These are phyloP conservation scores for Uromyces viciae-fabae DNA, from an alignment of 1,284 basidiomycete species.

Conservation along the genomic window DNA sequence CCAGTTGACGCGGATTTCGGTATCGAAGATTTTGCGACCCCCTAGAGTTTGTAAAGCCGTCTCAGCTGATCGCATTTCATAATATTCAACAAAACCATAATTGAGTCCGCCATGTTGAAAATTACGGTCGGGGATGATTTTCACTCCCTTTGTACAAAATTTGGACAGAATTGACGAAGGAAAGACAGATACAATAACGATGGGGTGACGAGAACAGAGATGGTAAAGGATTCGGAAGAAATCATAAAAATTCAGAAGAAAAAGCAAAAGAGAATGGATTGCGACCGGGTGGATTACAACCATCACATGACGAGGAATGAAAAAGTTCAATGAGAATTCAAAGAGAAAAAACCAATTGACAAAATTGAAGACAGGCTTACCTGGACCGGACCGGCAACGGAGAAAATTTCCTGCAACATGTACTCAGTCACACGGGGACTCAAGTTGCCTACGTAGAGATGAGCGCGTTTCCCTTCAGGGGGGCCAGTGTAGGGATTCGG, in stretches of 20 bases:
- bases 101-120: constrained; percentile 95
- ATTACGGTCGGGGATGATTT: constrained; percentile 97
- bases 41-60: constrained; percentile 93
- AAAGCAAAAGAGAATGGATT: neutral
- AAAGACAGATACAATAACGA: neutral
- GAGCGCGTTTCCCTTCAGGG: constrained; percentile 61
- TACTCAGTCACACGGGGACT: constrained; percentile 72
- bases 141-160: constrained; percentile 72
- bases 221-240: constrained; percentile 46
- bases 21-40: constrained; percentile 92
- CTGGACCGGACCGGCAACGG: constrained; percentile 48
- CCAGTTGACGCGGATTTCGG: constrained; percentile 93
- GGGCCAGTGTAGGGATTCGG: constrained; percentile 38
- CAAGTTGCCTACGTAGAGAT: constrained; percentile 95
- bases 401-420: constrained; percentile 67
- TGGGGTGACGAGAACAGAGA: constrained; percentile 43
- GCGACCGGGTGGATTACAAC: neutral
- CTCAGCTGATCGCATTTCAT: constrained; percentile 96
- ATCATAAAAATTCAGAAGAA: neutral
- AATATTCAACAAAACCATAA: constrained; percentile 92
- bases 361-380: constrained; percentile 44
- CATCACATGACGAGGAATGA: constrained; percentile 15
- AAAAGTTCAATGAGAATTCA: constrained; percentile 41
- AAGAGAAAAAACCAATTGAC: constrained; percentile 5
- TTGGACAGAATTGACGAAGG: constrained; percentile 11